A percentile compares a stretch with the other conserved stretches of the same genome.
phyloP scores from a whole-genome alignment of 83 land plant species.

The Picea engelmannii region DNA sequence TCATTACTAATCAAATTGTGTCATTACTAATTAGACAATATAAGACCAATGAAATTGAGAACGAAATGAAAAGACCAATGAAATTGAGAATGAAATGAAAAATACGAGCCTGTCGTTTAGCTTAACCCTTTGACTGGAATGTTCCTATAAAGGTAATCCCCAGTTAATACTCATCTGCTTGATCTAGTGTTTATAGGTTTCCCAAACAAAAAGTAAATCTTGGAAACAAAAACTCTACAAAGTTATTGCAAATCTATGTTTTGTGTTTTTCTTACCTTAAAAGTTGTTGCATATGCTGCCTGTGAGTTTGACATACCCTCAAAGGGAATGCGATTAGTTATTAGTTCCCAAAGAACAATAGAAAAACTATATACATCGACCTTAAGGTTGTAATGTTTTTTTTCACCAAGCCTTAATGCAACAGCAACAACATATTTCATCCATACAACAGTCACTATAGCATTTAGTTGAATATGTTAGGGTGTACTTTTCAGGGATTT shows the following conservation, averaged over 20 bases:
- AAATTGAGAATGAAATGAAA: background rate
- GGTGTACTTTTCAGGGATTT: background rate
- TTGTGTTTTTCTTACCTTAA: slow-evolving; percentile 40
- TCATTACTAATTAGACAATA: background rate
- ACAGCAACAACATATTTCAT: too few relatives aligned
- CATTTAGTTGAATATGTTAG: background rate
- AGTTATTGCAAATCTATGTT: background rate
- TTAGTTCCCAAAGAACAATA: too few relatives aligned
- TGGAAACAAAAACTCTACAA: background rate
- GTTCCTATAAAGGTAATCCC: background rate
- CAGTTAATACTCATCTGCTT: background rate
- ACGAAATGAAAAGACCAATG: background rate
- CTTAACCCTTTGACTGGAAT: background rate
- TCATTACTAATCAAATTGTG: background rate
- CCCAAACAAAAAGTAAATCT: background rate
- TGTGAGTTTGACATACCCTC: too few relatives aligned
- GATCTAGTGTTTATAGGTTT: background rate
- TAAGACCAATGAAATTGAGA: background rate
- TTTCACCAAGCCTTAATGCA: too few relatives aligned
- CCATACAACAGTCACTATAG: slow-evolving; percentile 49
- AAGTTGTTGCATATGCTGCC: slow-evolving; percentile 53
- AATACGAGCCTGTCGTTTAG: background rate
- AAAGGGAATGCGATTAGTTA: too few relatives aligned
- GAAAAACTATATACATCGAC: too few relatives aligned
- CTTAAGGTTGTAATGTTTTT: too few relatives aligned